Conservation (phyloP, 306 rosid species). For the Pyrus pyrifolia region DNA sequence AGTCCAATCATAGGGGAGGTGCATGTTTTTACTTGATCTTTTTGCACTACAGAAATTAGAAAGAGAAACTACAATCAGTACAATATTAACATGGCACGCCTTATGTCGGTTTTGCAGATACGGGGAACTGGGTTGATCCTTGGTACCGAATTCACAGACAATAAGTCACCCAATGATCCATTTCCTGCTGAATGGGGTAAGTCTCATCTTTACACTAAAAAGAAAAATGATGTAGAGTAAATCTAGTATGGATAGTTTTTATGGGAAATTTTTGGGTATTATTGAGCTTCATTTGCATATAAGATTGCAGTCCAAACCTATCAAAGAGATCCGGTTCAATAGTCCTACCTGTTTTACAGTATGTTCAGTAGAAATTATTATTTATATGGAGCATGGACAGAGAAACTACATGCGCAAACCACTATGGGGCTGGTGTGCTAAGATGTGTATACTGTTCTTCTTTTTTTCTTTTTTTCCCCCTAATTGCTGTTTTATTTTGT, state of each 20-base stretch:
- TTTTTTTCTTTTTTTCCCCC: neutral
- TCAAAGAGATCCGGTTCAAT: too few species aligned
- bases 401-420: too few species aligned
- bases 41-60: slow-evolving; percentile 7
- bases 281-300: too few species aligned
- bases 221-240: neutral
- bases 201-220: slow-evolving; percentile 18
- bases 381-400: too few species aligned
- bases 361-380: too few species aligned
- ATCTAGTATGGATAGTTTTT: neutral
- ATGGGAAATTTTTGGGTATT: neutral
- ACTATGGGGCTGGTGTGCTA: too few species aligned
- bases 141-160: slow-evolving; percentile 74
- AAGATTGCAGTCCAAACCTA: too few species aligned
- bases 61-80: neutral
- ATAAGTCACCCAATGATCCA: slow-evolving; percentile 77
- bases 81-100: neutral
- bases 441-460: too few species aligned
- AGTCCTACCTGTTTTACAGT: too few species aligned
- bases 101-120: slow-evolving; percentile 47
- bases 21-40: slow-evolving; percentile 9
- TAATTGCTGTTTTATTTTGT: neutral
- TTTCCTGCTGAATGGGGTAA: slow-evolving; percentile 96
- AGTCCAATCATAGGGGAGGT: slow-evolving; percentile 97
- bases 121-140: slow-evolving; percentile 81